These are phyloP conservation scores for Collariella sp. DNA, from an alignment of 495 filamentous ascomycete species.

Conservation along the genomic window DNA sequence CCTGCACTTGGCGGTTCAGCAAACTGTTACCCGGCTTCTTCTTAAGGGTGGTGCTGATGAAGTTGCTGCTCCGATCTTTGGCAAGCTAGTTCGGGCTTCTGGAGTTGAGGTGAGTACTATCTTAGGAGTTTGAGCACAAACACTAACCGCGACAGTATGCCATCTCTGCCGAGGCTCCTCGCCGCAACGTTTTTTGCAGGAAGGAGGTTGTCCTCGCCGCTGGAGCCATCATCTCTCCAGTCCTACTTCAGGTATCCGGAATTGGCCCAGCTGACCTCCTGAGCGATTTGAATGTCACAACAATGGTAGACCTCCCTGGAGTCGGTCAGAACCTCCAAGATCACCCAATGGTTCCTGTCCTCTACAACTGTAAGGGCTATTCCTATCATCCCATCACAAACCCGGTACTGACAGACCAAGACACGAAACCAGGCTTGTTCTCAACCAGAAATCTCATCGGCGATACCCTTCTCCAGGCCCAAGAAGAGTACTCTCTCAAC, in stretches of 20 bases:
- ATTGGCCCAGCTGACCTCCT: constrained; percentile 48
- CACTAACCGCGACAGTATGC: constrained; percentile 15
- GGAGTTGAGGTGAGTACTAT: constrained; percentile 19
- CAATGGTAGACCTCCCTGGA: constrained; percentile 46
- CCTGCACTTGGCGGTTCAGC: constrained; percentile 37
- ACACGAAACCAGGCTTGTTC: constrained; percentile 28
- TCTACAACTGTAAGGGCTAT: constrained; percentile 29
- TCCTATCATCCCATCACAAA: not conserved
- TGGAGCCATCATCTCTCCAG: constrained; percentile 52
- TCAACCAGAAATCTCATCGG: constrained; percentile 28
- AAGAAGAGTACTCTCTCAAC: constrained; percentile 27
- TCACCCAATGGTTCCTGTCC: constrained; percentile 48
- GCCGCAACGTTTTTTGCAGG: constrained; percentile 10
- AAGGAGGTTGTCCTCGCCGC: constrained; percentile 56
- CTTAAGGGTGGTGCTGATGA: constrained; percentile 6
- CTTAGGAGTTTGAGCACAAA: constrained; percentile 7
- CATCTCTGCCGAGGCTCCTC: not conserved
- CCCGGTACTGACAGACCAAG: constrained; percentile 15
- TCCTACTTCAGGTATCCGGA: constrained; percentile 55
- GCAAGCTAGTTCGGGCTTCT: constrained; percentile 19
- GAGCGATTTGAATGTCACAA: constrained; percentile 37
- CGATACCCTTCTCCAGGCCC: constrained; percentile 17
- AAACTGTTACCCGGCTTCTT: constrained; percentile 38
- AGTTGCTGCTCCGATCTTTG: constrained; percentile 28
- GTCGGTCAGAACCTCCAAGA: constrained; percentile 60